Percentiles rank a stretch among this genome's conserved stretches.
These are phyloP conservation scores for Dendryphion nanum DNA, from an alignment of 2,329 filamentous ascomycete genomes.

Conservation along the genomic window DNA sequence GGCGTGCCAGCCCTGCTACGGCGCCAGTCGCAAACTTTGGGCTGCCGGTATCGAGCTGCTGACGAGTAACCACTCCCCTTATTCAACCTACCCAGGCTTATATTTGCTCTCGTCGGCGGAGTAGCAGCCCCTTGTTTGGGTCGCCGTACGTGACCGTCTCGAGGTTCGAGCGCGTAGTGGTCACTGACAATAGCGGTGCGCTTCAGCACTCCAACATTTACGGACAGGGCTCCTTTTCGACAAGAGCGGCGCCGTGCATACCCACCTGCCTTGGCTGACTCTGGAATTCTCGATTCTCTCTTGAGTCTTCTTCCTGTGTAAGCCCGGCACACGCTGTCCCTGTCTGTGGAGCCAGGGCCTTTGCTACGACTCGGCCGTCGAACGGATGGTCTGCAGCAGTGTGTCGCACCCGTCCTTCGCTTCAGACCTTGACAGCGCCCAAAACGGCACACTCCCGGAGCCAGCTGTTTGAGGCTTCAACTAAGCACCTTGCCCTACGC, in stretches of 20 bases:
- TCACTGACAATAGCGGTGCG: constrained; percentile 8
- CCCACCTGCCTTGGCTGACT: constrained; percentile 30
- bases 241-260: constrained; percentile 28
- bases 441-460: constrained; percentile 39
- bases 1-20: constrained; percentile 35
- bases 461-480: constrained; percentile 40
- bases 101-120: constrained; percentile 14
- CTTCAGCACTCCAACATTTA: constrained; percentile 25
- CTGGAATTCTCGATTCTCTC: constrained; percentile 16
- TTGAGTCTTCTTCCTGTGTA: constrained; percentile 13
- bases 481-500: constrained; percentile 33
- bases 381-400: constrained; percentile 28
- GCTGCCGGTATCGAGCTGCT: constrained; percentile 26
- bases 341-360: constrained; percentile 26
- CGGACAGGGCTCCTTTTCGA: constrained; percentile 25
- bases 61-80: constrained; percentile 24
- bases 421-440: constrained; percentile 39
- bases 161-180: background rate
- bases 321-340: constrained; percentile 28
- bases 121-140: constrained; percentile 9
- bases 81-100: constrained; percentile 29
- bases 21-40: constrained; percentile 38
- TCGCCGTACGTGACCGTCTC: background rate
- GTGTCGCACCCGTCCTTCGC: constrained; percentile 37
- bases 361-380: constrained; percentile 26